These are phyloP conservation scores for Stachybotrys echinatus DNA, from an alignment of 2,329 filamentous ascomycete genomes.

Conservation along the genomic window DNA sequence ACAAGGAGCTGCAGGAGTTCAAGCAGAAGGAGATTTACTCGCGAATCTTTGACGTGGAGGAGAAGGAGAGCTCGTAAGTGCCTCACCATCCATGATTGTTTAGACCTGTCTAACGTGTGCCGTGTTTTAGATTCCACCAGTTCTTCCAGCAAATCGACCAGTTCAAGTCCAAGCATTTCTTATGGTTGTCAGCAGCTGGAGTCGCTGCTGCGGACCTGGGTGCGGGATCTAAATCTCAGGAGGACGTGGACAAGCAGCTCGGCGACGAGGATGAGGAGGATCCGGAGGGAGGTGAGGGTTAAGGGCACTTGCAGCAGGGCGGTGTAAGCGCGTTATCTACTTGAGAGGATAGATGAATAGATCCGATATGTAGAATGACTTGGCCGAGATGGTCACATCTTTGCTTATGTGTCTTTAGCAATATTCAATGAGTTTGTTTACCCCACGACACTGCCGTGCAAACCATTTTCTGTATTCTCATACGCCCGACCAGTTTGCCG, in stretches of 20 bases:
- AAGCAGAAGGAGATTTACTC: constrained; percentile 91
- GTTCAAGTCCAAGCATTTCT: constrained; percentile 65
- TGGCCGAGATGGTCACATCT: no score
- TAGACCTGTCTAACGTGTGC: constrained; percentile 10
- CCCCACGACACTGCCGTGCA: no score
- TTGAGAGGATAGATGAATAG: no score
- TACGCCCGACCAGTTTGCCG: no score
- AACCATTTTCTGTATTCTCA: no score
- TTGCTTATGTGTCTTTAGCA: no score
- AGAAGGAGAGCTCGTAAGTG: constrained; percentile 78
- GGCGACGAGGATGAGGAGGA: constrained; percentile 51
- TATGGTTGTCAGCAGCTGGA: constrained; percentile 69
- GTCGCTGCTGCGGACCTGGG: constrained; percentile 51
- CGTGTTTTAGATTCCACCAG: constrained; percentile 60
- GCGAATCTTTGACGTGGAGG: constrained; percentile 85
- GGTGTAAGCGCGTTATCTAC: no score
- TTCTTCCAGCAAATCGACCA: constrained; percentile 79
- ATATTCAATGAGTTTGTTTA: no score
- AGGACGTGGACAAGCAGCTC: constrained; percentile 39
- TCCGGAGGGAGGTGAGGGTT: constrained; percentile 40
- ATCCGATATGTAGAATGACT: no score
- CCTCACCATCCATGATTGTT: not conserved
- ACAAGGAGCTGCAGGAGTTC: constrained; percentile 77
- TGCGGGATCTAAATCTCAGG: constrained; percentile 30
- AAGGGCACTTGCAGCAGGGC: constrained; percentile 8